Base-by-base conservation (phyloP, 129 eudicot genomes). In the Apium graveolens region DNA sequence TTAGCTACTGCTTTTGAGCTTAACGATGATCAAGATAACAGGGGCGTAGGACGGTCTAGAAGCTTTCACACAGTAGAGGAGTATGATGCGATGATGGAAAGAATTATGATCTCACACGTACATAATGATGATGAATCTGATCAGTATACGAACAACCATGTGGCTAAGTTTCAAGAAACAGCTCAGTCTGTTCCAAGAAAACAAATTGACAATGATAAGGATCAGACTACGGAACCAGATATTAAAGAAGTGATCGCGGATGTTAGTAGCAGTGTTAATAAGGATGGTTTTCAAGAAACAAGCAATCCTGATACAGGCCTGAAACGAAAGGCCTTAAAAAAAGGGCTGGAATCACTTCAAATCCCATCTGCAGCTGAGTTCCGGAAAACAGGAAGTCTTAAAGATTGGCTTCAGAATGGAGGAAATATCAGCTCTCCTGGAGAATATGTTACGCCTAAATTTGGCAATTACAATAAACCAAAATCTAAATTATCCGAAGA, bases 51-150 rank as follows among this genome's bases (percentile, higher is more conserved):
- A 55, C 83, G 86, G 16, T 75, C 83, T 7, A 75, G 81, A 79
- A 83, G 86, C 57, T 83, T 83, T 66, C 86, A 83, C 78, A 83
- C 86, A 9, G 86, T 83, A 31, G 86, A 83, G 76, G 86, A 83
- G 39, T 83, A 83, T 21, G 86, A 83, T 21, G 79, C 83, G 7
- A 48, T 83, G 83, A 41, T 83, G 7, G 78, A 83, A 55, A 79
- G 70, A n/a, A 76, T 83, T 55, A 42, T 41, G 80, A 27, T 74
- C 5, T 70, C 75, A 16, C 8, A 38, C 0, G 29, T 11, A 6
- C 55, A 72, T 26, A 44, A 44, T 16, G 57, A n/a, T n/a, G n/a
- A 44, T 74, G 77, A 74, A 43, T 11, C 42, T 72, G 51, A 42
- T 72, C 45, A 13, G 60, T 13, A 74, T 45, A 24, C 14, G n/a